These are phyloP conservation scores for Rheum nobile DNA, from an alignment of 148 eudicot species.

Conservation along the genomic window DNA sequence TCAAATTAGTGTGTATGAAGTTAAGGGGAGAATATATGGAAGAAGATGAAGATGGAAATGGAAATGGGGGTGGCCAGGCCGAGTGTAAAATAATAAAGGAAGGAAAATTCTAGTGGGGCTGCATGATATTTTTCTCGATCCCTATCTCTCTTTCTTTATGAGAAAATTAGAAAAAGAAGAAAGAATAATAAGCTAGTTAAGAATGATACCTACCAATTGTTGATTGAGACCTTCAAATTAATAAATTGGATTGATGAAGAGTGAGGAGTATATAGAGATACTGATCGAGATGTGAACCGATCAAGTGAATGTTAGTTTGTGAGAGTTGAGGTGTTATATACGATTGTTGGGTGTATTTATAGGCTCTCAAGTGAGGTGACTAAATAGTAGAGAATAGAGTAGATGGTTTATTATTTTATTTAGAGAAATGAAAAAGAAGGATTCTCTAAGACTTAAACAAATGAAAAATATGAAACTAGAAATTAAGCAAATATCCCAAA, in stretches of 20 bases:
- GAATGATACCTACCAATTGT: not conserved
- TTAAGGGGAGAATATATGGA: not conserved
- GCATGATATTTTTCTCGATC: not conserved
- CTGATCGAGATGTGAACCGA: not conserved
- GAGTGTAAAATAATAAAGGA: not conserved
- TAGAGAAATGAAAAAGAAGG: no score
- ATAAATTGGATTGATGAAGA: not conserved
- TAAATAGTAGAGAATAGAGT: no score
- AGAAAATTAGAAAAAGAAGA: not conserved
- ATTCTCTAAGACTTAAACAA: no score
- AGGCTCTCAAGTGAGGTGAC: not conserved
- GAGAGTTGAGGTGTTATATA: not conserved
- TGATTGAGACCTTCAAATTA: not conserved
- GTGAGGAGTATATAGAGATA: not conserved
- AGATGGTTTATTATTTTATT: no score
- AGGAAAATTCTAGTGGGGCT: not conserved
- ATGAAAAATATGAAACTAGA: no score
- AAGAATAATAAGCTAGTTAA: not conserved
- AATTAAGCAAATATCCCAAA: no score
- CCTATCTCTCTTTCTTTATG: not conserved
- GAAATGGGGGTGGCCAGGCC: not conserved
- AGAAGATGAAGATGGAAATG: not conserved
- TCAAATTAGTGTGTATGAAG: not conserved
- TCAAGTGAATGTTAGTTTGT: not conserved
- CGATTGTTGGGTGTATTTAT: not conserved